A percentile compares a stretch with the other conserved stretches of the same genome.
Evolutionary conservation across 78 protist genomes (phyloP).

Genomic region (Dictyostelium purpureum): DNA sequence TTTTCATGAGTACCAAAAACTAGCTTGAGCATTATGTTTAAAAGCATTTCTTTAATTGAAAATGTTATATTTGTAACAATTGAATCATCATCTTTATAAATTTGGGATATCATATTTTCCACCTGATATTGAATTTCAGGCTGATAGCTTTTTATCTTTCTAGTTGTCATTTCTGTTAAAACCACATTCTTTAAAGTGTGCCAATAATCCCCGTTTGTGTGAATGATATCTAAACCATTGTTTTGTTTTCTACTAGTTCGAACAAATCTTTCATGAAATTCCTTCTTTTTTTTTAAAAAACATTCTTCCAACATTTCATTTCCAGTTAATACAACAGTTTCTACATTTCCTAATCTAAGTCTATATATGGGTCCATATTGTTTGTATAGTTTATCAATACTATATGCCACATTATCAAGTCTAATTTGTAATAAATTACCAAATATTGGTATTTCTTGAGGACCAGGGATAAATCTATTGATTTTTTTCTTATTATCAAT

Average conservation of each 20-base stretch:
- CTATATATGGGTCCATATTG: neutral
- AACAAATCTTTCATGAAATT: neutral
- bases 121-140: neutral
- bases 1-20: neutral
- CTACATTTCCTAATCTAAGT: slow-evolving; percentile 3
- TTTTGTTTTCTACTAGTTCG: neutral
- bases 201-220: slow-evolving; percentile 37
- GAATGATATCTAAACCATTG: neutral
- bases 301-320: slow-evolving; percentile 17
- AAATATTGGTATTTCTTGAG: neutral
- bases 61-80: neutral
- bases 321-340: slow-evolving; percentile 27
- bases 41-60: neutral
- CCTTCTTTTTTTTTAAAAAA: neutral
- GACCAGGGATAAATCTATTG: neutral
- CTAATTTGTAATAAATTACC: slow-evolving; percentile 1
- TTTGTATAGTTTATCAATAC: neutral
- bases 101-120: neutral
- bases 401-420: neutral
- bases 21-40: neutral
- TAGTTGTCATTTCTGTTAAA: neutral
- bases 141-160: neutral
- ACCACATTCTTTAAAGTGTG: neutral
- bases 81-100: neutral
- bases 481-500: neutral